A percentile compares a stretch with the other conserved stretches of the same genome.
phyloP scores from a whole-genome alignment of 192 early-diverging fungal genomes.

The Geranomyces variabilis region DNA sequence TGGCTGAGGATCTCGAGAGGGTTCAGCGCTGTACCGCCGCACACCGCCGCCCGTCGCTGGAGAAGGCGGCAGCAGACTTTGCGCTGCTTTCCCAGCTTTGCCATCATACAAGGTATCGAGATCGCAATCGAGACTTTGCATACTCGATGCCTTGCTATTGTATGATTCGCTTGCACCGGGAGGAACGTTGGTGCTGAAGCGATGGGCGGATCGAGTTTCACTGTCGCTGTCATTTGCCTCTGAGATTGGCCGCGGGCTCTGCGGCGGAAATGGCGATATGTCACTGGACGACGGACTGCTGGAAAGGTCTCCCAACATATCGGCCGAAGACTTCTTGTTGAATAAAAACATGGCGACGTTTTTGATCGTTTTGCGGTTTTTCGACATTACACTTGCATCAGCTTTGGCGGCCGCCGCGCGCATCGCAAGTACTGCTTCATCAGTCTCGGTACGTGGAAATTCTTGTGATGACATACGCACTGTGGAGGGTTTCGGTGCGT shows the following conservation, averaged over 20 bases:
- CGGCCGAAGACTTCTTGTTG: conserved; percentile 28
- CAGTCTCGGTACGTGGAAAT: conserved; percentile 48
- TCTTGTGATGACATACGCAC: conserved; percentile 38
- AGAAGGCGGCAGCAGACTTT: background rate
- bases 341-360: conserved; percentile 41
- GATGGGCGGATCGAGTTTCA: no score
- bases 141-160: conserved; percentile 9
- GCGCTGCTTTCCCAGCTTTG: conserved; percentile 2
- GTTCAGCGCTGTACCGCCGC: conserved; percentile 7
- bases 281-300: background rate
- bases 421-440: conserved; percentile 30
- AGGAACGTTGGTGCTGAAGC: no score
- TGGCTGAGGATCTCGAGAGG: background rate
- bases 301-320: background rate
- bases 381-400: background rate
- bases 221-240: no score
- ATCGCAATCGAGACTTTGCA: conserved; percentile 23
- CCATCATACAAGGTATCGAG: conserved; percentile 35
- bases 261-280: no score
- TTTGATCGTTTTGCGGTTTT: conserved; percentile 35
- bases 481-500: conserved; percentile 27
- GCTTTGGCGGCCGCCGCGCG: conserved; percentile 14
- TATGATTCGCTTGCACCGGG: background rate
- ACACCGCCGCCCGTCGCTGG: background rate
- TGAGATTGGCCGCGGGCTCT: no score